Evolutionary conservation across 1,284 basidiomycete genomes (phyloP).

Genomic region (Pisolithus thermaeus): DNA sequence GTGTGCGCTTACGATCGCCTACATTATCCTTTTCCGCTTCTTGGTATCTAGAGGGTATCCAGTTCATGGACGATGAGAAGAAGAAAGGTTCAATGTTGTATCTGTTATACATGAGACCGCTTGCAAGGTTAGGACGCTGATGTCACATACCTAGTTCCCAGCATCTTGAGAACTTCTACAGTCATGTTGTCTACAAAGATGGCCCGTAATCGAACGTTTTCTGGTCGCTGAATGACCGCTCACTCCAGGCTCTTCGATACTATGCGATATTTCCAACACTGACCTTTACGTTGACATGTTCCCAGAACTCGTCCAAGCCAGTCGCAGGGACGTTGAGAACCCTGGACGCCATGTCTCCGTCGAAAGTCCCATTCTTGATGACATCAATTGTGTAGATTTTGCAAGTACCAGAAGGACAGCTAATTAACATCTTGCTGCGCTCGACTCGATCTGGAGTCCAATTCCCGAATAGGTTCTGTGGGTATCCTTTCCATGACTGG

Average conservation of each 20-base stretch:
- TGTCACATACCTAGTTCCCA: conserved; percentile 40
- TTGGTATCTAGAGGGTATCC: conserved; percentile 52
- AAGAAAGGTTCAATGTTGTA: conserved; percentile 48
- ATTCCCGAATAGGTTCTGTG: conserved; percentile 46
- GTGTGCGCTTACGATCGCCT: conserved; percentile 41
- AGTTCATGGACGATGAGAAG: conserved; percentile 50
- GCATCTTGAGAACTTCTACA: conserved; percentile 44
- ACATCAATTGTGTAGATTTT: conserved; percentile 40
- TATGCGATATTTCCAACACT: conserved; percentile 8
- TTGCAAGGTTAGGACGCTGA: not conserved
- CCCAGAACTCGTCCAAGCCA: conserved; percentile 34
- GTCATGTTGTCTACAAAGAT: conserved; percentile 46
- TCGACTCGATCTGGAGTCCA: conserved; percentile 45
- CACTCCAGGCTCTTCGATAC: not conserved
- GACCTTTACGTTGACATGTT: conserved; percentile 17
- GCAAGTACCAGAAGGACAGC: conserved; percentile 24
- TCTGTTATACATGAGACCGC: conserved; percentile 8
- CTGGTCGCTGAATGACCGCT: conserved; percentile 26
- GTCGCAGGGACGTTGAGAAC: conserved; percentile 15
- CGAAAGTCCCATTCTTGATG: conserved; percentile 32
- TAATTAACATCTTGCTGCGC: conserved; percentile 35
- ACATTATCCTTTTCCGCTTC: conserved; percentile 31
- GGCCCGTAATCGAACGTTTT: conserved; percentile 36
- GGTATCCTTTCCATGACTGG: conserved; percentile 39
- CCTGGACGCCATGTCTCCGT: not conserved